Percentiles rank a stretch among this genome's conserved stretches.
These are phyloP conservation scores for Picochlorum sp. DNA, from an alignment of 139 green algal species.

Conservation along the genomic window DNA sequence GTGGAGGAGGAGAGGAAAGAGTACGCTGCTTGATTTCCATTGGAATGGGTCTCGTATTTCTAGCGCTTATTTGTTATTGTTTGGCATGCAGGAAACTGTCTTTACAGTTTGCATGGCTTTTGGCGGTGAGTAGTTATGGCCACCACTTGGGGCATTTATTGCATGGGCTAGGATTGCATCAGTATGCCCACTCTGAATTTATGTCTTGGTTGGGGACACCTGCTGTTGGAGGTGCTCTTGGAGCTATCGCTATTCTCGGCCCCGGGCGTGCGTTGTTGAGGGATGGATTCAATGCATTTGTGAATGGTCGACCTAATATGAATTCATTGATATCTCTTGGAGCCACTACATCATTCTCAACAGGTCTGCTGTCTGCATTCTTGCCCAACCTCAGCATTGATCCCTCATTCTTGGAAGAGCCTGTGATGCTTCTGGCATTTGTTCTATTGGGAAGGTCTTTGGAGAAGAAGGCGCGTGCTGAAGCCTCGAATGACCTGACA, in stretches of 20 bases:
- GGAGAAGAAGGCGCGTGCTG: constrained; percentile 55
- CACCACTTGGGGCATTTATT: constrained; percentile 79
- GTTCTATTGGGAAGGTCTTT: constrained; percentile 80
- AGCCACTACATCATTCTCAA: constrained; percentile 53
- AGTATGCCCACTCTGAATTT: constrained; percentile 33
- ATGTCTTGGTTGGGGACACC: constrained; percentile 56
- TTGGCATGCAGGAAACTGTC: not conserved
- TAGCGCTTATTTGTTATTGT: no score
- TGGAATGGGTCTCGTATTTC: no score
- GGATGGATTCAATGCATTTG: constrained; percentile 59
- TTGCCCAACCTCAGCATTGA: constrained; percentile 48
- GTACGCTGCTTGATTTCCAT: no score
- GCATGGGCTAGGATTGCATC: constrained; percentile 38
- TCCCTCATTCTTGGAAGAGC: constrained; percentile 79
- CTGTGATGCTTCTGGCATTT: constrained; percentile 93
- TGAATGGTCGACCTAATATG: constrained; percentile 77
- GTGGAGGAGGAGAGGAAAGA: constrained; percentile 15
- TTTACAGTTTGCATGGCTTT: constrained; percentile 58
- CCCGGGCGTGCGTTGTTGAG: constrained; percentile 60
- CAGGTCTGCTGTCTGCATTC: constrained; percentile 28
- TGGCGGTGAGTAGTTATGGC: constrained; percentile 68
- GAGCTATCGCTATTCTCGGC: constrained; percentile 67
- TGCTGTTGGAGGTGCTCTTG: constrained; percentile 50
- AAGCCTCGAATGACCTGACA: constrained; percentile 49
- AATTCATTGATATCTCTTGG: constrained; percentile 83